These are phyloP conservation scores for Lophiotrema nucula DNA, from an alignment of 495 filamentous ascomycete genomes.

Conservation along the genomic window DNA sequence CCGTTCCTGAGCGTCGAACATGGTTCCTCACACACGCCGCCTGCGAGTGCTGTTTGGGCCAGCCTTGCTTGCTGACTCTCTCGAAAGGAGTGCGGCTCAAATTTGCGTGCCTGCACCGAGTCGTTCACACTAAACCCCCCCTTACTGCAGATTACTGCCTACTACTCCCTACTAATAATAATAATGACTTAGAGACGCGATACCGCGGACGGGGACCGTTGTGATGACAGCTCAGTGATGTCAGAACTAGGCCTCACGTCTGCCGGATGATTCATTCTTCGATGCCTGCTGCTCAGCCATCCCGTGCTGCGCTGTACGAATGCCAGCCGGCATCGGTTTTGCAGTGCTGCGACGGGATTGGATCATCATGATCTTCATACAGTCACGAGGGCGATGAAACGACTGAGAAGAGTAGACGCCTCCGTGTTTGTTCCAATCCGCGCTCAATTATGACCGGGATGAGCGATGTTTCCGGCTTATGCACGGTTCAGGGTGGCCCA, in stretches of 20 bases:
- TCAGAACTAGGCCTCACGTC: slow-evolving; percentile 17
- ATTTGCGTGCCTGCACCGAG: background rate
- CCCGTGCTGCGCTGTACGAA: slow-evolving; percentile 1
- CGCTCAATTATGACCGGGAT: slow-evolving; percentile 29
- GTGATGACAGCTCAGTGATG: slow-evolving; percentile 6
- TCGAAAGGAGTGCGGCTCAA: slow-evolving; percentile 9
- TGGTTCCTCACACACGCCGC: background rate
- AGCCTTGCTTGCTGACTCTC: slow-evolving; percentile 16
- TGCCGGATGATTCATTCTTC: slow-evolving; percentile 6
- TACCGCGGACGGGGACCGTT: too few relatives aligned
- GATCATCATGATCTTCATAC: slow-evolving; percentile 31
- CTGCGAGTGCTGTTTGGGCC: slow-evolving; percentile 21
- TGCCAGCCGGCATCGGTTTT: background rate
- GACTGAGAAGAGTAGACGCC: slow-evolving; percentile 13
- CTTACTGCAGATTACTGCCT: too few relatives aligned
- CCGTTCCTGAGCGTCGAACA: slow-evolving; percentile 27
- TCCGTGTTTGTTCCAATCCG: slow-evolving; percentile 35
- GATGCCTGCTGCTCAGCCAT: slow-evolving; percentile 4
- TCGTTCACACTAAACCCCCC: slow-evolving; percentile 17
- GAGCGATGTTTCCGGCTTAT: slow-evolving; percentile 35
- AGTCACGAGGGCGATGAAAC: slow-evolving; percentile 39
- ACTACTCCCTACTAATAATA: slow-evolving; percentile 17
- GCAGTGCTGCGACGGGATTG: slow-evolving; percentile 9
- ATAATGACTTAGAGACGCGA: too few relatives aligned
- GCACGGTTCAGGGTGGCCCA: slow-evolving; percentile 32